Evolutionary conservation across 2,329 filamentous ascomycete genomes (phyloP), one percentile per base, ranked within the genome.

Genomic region (Xylaria sp.): DNA sequence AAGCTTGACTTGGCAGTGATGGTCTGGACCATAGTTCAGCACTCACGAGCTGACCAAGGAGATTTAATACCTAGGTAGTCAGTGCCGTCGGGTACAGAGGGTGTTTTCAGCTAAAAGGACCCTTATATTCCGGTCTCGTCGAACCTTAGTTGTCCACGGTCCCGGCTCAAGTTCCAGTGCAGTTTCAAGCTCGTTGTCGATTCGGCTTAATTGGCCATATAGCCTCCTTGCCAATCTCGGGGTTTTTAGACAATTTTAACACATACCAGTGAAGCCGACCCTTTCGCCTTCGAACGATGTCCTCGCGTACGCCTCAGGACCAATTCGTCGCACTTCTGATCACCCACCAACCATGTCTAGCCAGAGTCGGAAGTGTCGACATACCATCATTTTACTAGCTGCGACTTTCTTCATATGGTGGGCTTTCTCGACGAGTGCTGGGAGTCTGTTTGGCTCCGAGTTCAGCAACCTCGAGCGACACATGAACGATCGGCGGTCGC

Each of bases 401-500:
- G 57, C 61, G 30, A 12, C 14, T 34, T 55, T 72, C 21, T 11
- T 72, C 30, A 17, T 62, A 24, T 67, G 54, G 56, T 72, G 64
- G 69, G 56, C 59, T 11, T 47, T 69, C 9, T 61, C 66, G 11
- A 56, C 61, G 1, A 36, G 21, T 11, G 47, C 67, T 42, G 30
- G 60, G 34, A 24, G 39, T 17, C 21, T 34, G 14, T 32, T 34
- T n/a, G 14, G 19, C 19, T 61, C 69, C 1, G 61, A 70, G 21
- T 72, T 72, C 58, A 51, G 56, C 30, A 19, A 54, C 1, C 47
- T 72, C 14, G 12, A 67, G 34, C 64, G 21, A 27, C 61, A 67
- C 48, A 72, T 72, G 70, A 72, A 72, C 48, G 55, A 66, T 30
- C 42, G 32, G 2, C 47, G n/a, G 19, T 59, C 61, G 47, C 47